These are phyloP conservation scores for Azolla pinnata DNA, from an alignment of 75 land plant genomes.

Conservation along the genomic window DNA sequence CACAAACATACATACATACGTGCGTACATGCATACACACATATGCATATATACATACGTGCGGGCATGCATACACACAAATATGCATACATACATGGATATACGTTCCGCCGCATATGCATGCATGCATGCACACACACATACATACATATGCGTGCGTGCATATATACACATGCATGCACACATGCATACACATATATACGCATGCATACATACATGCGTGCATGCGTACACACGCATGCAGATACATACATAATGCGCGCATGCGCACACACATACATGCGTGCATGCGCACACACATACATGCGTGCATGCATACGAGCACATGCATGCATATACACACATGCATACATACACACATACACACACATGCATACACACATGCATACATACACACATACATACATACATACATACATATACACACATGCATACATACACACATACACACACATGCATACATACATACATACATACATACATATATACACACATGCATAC, in stretches of 20 bases:
- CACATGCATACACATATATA: not conserved
- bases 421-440: not conserved
- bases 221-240: not conserved
- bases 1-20: not conserved
- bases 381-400: not conserved
- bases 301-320: not conserved
- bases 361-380: not conserved
- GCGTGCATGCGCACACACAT: not conserved
- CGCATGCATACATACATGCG: not conserved
- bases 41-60: not conserved
- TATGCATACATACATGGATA: not conserved
- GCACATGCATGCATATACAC: not conserved
- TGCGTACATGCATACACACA: not conserved
- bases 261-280: not conserved
- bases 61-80: not conserved
- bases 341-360: not conserved
- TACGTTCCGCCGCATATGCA: not conserved
- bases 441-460: not conserved
- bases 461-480: not conserved
- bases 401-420: not conserved
- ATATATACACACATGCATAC: not conserved
- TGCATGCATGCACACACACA: not conserved
- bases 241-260: not conserved
- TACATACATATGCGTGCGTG: not conserved
- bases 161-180: not conserved